Evolutionary conservation across 202 grass and related monocot species (phyloP), one percentile per base, ranked within the genome.

Genomic region (Hordeum pubiflorum): DNA sequence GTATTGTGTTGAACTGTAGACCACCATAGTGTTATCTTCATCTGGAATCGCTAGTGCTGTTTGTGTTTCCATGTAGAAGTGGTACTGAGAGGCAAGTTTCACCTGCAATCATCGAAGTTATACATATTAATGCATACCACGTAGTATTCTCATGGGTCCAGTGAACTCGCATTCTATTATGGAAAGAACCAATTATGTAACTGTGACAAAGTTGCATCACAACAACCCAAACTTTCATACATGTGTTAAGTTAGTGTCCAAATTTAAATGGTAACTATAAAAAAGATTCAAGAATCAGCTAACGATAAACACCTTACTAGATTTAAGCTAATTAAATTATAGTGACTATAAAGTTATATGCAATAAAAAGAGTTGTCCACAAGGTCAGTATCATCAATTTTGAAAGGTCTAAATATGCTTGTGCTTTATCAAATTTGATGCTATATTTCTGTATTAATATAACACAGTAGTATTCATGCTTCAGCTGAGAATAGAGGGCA

Each of bases 41-140:
- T 97, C 93, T 76, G 93, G 91, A 84, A 93, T 62, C 44, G 93
- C 88, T 26, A 97, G 82, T 65, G 86, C 84, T 43, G 90, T 83
- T 17, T 97, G 93, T 63, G 91, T 89, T 78, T 93, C 93, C 91
- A 97, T 97, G 79, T 97, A 97, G 72, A 93, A 97, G 21, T 91
- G 63, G 61, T 97, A 93, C 44, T 93, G 84, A 34, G 91, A 97
- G 5, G 65, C 82, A 72, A 97, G 69, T 86, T 93, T 93, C 57
- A 97, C 86, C 94, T 97, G 84, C 40, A 77, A 81, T 54, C 17
- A 70, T 56, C 6, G 54, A 79, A 56, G 32, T 31, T 12, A 74
- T 9, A 17, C 29, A 34, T 23, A 48, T 72, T 46, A 81, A 59
- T 31, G 54, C 33, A 12, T 12, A 3, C 74, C 0, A 33, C 26